Base-by-base conservation (phyloP, 2,329 filamentous ascomycete species). In the Fusarium nanum region DNA sequence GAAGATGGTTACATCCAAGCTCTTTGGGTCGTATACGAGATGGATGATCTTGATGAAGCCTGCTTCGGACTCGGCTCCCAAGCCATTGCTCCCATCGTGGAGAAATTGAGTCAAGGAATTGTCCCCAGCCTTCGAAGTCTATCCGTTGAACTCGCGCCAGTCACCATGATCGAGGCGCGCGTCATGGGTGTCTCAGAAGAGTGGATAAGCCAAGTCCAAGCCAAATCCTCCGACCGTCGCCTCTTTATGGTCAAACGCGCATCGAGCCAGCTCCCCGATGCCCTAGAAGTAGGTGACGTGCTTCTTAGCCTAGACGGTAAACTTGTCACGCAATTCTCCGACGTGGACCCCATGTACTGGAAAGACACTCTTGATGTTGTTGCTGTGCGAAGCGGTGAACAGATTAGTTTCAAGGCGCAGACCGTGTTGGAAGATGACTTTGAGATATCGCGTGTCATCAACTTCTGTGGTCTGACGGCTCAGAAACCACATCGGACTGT, bases 201-300 rank as follows among this genome's bases (percentile, higher is more conserved):
- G 64, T 98, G 95, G 95, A 97, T 99, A 73, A 87, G 92, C 72
- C 92, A 93, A 79, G 95, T 98, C 3, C 91, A 90, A 69, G 93
- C 93, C 67, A 98, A 98, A 78, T 92, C 93, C 27, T 91, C 96
- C 46, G 92, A 94, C 56, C 96, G 99, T 77, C 96, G 98, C 80
- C 88, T 99, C 22, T 99, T 99, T 84, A 98, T 98, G 92, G 93
- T 99, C 72, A 99, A 99, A 82, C 91, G 97, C 34, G 89, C 87
- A 0, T 90, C 90, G 69, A 88, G 81, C 77, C 25, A 77, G 79
- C 52, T 80, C 75, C 53, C 78, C 78, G 13, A 80, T 80, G 87
- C 90, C 12, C 86, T 99, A 7, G 85, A 92, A 28, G 96, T 99
- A 82, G 94, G 94, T 32, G 96, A 99, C 77, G 91, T 99, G 53